Evolutionary conservation across 2,329 filamentous ascomycete species (phyloP), one percentile per base, ranked within the genome.

Genomic region (Alternaria burnsii): DNA sequence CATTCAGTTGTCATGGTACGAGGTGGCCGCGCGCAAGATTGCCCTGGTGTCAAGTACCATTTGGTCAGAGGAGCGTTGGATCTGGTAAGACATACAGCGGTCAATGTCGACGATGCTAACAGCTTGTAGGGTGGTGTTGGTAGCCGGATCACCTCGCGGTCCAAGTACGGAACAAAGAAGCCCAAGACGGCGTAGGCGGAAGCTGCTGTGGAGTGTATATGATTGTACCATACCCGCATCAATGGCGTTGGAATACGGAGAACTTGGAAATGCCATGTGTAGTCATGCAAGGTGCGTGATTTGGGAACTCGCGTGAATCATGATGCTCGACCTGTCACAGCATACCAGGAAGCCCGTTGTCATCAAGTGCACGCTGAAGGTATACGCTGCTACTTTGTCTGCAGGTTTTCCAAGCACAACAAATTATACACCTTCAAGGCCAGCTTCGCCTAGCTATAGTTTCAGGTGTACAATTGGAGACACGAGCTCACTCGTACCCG

Each of bases 151-250:
- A 92, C 89, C 22, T 93, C 91, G 79, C 87, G 95, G 74, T 97
- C 93, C 75, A 99, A 99, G 82, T 99, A 97, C 77, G 95, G 95
- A 62, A 97, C 95, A 51, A 99, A 99, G 89, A 98, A 97, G 84
- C 94, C 95, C 0, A 98, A 98, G 89, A 64, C 71, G 1, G 70
- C 71, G 52, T 75, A 62, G 66, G 30, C 54, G 57, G 57, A 55
- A 20, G 43, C 4, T 30, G 32, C 12, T 9, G 9, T 32, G 55
- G 46, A 55, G 28, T 71, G 62, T 68, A 69, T 50, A 22, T 74
- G 20, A 50, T 18, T 50, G 69, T 76, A 76, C 62, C 52, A 72
- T 73, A 68, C 59, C 60, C 57, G 70, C 68, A 75, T 71, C 40
- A 48, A 53, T 51, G 71, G 71, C 69, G 70, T 71, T 75, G 28